These are phyloP conservation scores for Mycena kentingensis DNA, from an alignment of 768 basidiomycete species.

Conservation along the genomic window DNA sequence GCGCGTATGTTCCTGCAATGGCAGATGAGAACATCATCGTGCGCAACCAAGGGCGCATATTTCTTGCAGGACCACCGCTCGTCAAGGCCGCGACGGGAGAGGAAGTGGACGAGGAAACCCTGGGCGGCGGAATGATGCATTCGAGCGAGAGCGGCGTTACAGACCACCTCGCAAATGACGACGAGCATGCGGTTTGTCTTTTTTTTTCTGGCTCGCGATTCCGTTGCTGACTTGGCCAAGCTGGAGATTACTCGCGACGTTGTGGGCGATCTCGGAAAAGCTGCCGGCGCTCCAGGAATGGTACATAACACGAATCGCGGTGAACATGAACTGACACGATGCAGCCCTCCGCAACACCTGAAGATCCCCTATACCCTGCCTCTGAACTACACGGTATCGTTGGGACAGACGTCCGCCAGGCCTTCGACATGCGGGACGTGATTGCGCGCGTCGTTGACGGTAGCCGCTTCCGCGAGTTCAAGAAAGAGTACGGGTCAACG, in stretches of 20 bases:
- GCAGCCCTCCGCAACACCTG: conserved; percentile 61
- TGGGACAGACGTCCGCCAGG: conserved; percentile 83
- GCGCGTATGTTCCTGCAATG: conserved; percentile 96
- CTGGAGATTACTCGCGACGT: conserved; percentile 76
- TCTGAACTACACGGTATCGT: conserved; percentile 89
- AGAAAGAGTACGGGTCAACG: conserved; percentile 91
- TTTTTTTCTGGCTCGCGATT: neutral
- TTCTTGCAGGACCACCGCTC: conserved; percentile 91
- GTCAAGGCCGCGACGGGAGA: conserved; percentile 96
- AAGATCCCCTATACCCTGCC: conserved; percentile 77
- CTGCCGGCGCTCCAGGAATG: conserved; percentile 49
- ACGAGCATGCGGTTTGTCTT: conserved; percentile 64
- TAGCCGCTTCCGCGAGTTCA: conserved; percentile 91
- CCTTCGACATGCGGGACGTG: conserved; percentile 93
- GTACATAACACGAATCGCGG: conserved; percentile 35
- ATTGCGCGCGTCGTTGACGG: conserved; percentile 92
- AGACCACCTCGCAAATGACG: conserved; percentile 83
- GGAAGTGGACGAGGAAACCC: conserved; percentile 86
- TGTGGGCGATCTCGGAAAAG: conserved; percentile 73
- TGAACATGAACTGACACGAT: conserved; percentile 4
- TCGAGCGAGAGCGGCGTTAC: conserved; percentile 90
- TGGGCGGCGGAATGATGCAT: conserved; percentile 91
- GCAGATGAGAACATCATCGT: conserved; percentile 93
- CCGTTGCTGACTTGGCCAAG: neutral
- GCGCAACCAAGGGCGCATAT: conserved; percentile 88